Base-by-base conservation (phyloP, 2,329 filamentous ascomycete species). In the Colletotrichum limetticola region DNA sequence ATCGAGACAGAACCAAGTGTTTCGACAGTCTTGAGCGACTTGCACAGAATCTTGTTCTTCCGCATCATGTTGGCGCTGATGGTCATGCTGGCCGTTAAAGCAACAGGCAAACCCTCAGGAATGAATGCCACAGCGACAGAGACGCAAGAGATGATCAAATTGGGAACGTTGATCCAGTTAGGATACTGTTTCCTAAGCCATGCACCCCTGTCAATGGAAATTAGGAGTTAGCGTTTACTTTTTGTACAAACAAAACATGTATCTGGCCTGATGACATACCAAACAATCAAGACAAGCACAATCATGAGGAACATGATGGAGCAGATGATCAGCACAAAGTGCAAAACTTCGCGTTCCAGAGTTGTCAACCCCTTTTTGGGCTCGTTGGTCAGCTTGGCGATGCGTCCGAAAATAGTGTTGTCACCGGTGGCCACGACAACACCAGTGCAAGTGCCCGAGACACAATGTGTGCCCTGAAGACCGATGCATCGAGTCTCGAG, bases 51-150 rank as follows among this genome's bases (percentile, higher is more conserved):
- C 78, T 93, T 92, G 80, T 95, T 92, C 82, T 92, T 91, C 75
- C 87, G 87, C 93, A 95, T 95, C 76, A 93, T 87, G 75, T 92
- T 93, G 24, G 93, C 93, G 1, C 90, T 92, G 72, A 95, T 95
- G 0, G 93, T 95, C 75, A 95, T 85, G 22, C 91, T 92, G 1
- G 91, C 90, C 0, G 92, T 92, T 46, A 94, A 83, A 0, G 92
- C 92, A 63, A 94, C 91, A 0, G 92, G 92, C 0, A 94, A 83
- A 6, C 92, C 92, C 81, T 95, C 93, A 0, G 93, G 93, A 16
- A 95, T 93, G 79, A 94, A 94, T 1, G 93, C 93, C 8, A 94
- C 91, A 0, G 91, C 93, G 1, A 94, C 89, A 53, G 88, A 90
- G 58, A 95, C 93, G 75, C 92, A 93, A 77, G 89, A 88, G 42